A percentile compares a stretch with the other conserved stretches of the same genome.
Evolutionary conservation across 2,329 filamentous ascomycete genomes (phyloP).

Genomic region (Whalleya microplaca): DNA sequence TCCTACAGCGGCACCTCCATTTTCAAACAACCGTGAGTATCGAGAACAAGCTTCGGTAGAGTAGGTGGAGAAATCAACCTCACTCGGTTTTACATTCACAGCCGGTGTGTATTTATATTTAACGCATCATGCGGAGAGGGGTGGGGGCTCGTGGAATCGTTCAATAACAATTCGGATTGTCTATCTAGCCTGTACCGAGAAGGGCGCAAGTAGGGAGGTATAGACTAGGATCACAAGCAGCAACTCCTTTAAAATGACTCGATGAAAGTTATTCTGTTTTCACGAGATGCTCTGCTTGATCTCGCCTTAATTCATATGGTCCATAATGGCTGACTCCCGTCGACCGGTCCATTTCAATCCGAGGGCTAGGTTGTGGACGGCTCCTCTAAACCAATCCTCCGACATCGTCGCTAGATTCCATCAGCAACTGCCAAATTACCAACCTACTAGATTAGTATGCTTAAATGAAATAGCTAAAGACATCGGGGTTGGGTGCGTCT

Average conservation of each 20-base stretch:
- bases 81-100: too few relatives aligned
- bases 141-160: too few relatives aligned
- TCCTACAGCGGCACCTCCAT: too few relatives aligned
- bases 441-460: conserved; percentile 54
- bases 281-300: neutral
- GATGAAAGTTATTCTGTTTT: neutral
- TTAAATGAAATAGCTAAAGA: conserved; percentile 58
- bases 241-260: neutral
- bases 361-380: neutral
- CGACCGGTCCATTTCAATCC: conserved; percentile 9
- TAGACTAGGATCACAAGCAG: too few relatives aligned
- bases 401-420: conserved; percentile 52
- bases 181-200: too few relatives aligned
- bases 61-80: too few relatives aligned
- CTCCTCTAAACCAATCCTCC: neutral
- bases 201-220: too few relatives aligned
- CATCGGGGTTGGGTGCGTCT: conserved; percentile 58
- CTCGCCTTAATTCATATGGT: neutral
- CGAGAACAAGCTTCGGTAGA: too few relatives aligned
- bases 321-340: neutral
- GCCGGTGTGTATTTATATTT: too few relatives aligned
- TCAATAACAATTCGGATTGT: too few relatives aligned
- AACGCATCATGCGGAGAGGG: too few relatives aligned
- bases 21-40: too few relatives aligned
- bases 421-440: conserved; percentile 58